Conservation (phyloP, 176 grass and related monocot genomes). For the Aegilops tauschii region DNA sequence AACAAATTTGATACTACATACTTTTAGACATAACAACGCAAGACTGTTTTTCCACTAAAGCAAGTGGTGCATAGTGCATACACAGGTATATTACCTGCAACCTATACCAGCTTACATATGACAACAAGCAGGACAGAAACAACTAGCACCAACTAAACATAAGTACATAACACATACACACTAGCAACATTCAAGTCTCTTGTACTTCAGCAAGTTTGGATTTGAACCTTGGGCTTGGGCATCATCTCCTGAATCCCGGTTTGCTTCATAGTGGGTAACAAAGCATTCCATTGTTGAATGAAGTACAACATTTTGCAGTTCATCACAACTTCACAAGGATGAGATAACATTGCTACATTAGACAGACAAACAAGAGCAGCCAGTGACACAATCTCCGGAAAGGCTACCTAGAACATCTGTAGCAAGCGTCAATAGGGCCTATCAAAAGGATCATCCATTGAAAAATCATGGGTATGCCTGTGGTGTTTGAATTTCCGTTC, state of each 20-base stretch:
- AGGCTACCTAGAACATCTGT: not conserved
- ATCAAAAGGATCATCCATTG: not conserved
- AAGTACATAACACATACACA: not conserved
- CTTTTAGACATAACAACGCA: not conserved
- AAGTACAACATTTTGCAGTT: not conserved
- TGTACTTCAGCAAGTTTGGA: not conserved
- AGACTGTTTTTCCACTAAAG: not conserved
- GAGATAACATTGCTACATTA: not conserved
- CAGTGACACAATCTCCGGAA: not conserved
- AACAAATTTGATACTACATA: not conserved
- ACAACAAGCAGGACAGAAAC: not conserved
- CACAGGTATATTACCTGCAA: not conserved
- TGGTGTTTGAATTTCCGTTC: not conserved
- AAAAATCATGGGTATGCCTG: not conserved
- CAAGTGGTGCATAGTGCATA: not conserved
- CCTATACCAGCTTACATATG: not conserved
- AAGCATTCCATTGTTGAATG: not conserved
- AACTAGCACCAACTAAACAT: not conserved
- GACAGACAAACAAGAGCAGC: not conserved
- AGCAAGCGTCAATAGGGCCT: not conserved
- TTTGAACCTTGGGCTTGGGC: not conserved
- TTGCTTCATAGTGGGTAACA: not conserved
- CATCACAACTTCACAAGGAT: not conserved
- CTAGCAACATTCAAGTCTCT: not conserved
- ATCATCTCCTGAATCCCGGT: not conserved